Conservation (phyloP, 345 rosid species). For the Conringia planisiliqua region DNA sequence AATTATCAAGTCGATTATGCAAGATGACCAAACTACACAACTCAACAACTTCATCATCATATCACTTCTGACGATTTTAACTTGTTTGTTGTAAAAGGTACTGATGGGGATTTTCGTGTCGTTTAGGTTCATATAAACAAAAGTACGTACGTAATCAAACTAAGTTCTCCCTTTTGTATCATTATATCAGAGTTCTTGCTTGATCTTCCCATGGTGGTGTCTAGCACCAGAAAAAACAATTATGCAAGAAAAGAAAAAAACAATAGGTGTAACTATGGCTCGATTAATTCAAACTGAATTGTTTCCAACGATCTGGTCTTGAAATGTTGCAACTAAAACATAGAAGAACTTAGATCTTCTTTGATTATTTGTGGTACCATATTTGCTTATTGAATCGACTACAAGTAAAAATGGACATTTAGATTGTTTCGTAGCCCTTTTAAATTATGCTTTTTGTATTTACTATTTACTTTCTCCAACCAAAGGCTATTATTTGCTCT, state of each 20-base stretch:
- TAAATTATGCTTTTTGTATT: background rate
- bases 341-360: background rate
- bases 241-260: background rate
- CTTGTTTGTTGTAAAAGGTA: background rate
- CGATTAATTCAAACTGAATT: too few relatives aligned
- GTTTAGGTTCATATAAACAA: background rate
- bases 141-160: background rate
- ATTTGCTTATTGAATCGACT: background rate
- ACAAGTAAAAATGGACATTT: background rate
- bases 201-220: too few relatives aligned
- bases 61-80: background rate
- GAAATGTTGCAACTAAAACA: background rate
- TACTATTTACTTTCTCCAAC: background rate
- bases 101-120: background rate
- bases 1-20: background rate
- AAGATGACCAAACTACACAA: background rate
- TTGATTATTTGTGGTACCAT: background rate
- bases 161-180: background rate
- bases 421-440: background rate
- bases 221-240: background rate
- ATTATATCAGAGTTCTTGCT: background rate
- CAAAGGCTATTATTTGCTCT: background rate
- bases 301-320: background rate
- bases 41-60: constrained; percentile 9
- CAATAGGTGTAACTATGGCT: background rate